A percentile compares a stretch with the other conserved stretches of the same genome.
Evolutionary conservation across 306 rosid species (phyloP).

Genomic region (Prunus campanulata): DNA sequence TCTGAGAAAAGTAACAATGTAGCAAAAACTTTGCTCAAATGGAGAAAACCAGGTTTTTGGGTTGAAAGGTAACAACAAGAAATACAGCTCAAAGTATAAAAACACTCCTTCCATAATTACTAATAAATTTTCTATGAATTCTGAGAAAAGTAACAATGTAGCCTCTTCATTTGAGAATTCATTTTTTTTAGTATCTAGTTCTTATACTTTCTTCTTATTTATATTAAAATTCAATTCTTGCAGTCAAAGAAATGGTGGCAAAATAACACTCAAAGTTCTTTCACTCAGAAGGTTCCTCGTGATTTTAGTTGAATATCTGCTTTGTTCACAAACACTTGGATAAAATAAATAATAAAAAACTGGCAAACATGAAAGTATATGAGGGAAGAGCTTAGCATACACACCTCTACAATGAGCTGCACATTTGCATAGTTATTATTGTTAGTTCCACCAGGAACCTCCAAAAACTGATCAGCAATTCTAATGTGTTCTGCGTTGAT

Average conservation of each 20-base stretch:
- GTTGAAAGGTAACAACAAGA: not conserved
- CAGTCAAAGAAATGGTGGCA: not conserved
- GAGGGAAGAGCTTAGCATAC: conserved; percentile 25
- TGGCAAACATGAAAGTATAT: not conserved
- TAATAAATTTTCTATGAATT: not conserved
- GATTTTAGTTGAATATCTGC: not conserved
- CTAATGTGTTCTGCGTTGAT: conserved; percentile 99
- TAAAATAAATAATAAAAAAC: not conserved
- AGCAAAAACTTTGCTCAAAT: not conserved
- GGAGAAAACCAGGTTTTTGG: not conserved
- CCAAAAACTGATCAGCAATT: conserved; percentile 98
- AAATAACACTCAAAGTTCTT: not conserved
- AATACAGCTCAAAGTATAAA: not conserved
- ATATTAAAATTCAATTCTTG: not conserved
- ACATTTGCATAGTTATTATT: conserved; percentile 99
- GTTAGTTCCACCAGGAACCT: conserved; percentile 99
- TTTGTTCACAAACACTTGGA: not conserved
- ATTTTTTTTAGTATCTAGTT: not conserved
- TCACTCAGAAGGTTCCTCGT: not conserved
- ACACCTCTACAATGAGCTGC: conserved; percentile 93
- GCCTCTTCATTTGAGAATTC: not conserved
- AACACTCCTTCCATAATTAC: not conserved
- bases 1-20: not conserved
- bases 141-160: not conserved
- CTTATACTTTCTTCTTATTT: conserved; percentile 2